Evolutionary conservation across 495 filamentous ascomycete species (phyloP).

Genomic region (Tuber microsphaerosporum): DNA sequence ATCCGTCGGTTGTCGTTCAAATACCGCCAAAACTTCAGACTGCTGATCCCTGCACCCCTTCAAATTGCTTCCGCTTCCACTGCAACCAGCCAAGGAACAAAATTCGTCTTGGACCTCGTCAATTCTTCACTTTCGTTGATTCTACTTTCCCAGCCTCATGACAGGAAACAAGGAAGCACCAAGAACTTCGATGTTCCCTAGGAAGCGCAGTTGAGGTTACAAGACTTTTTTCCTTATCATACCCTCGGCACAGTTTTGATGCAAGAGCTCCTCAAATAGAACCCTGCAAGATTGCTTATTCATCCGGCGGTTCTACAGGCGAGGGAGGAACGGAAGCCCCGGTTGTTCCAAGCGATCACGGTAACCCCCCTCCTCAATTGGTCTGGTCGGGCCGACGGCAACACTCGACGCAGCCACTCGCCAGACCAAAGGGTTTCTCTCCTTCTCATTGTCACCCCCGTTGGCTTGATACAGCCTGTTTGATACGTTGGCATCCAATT

Average conservation of each 20-base stretch:
- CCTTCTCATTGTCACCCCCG: not conserved
- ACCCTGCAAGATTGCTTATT: not conserved
- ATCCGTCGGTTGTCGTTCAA: not conserved
- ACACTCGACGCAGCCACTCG: not conserved
- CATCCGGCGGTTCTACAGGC: not conserved
- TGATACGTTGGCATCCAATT: not conserved
- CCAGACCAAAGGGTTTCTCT: not conserved
- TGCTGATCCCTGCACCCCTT: not conserved
- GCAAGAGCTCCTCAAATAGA: not conserved
- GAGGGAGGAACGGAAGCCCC: not conserved
- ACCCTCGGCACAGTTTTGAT: not conserved
- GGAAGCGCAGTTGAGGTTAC: not conserved
- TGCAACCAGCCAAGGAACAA: not conserved
- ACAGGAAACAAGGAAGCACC: not conserved
- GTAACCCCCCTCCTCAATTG: not conserved
- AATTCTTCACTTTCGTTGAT: not conserved
- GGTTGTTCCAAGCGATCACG: not conserved
- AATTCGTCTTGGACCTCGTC: not conserved
- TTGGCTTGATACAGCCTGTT: not conserved
- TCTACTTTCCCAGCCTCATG: not conserved
- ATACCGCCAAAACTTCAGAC: not conserved
- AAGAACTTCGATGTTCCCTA: not conserved
- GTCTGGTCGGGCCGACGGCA: not conserved
- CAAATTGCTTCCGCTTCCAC: not conserved
- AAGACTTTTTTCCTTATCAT: not conserved